A percentile compares a stretch with the other conserved stretches of the same genome.
Evolutionary conservation across 495 filamentous ascomycete genomes (phyloP).

Genomic region (Clohesyomyces aquaticus): DNA sequence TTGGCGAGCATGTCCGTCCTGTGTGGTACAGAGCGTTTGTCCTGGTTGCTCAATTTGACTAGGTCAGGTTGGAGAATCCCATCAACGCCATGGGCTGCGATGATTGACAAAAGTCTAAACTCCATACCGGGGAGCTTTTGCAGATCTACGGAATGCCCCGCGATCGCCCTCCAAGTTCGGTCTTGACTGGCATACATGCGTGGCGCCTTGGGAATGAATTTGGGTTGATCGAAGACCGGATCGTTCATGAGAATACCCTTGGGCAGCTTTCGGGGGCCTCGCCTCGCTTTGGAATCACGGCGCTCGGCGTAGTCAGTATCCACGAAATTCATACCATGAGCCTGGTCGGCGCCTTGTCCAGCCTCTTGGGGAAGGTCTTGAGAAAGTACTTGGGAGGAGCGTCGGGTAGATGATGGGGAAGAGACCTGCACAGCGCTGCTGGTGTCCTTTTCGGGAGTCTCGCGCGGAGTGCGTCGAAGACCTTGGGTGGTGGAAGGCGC

Average conservation of each 20-base stretch:
- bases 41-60: constrained; percentile 75
- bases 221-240: constrained; percentile 19
- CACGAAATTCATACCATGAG: neutral
- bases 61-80: constrained; percentile 83
- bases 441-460: too few species aligned
- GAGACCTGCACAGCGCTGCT: too few species aligned
- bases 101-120: constrained; percentile 77
- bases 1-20: constrained; percentile 73
- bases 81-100: constrained; percentile 68
- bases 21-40: constrained; percentile 84
- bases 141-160: constrained; percentile 78
- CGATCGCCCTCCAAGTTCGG: constrained; percentile 74
- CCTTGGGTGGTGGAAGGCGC: too few species aligned
- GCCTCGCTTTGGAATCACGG: neutral
- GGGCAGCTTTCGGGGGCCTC: constrained; percentile 13
- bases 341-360: neutral
- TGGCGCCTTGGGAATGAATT: constrained; percentile 32
- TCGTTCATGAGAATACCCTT: neutral
- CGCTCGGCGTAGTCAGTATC: neutral
- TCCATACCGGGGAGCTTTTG: constrained; percentile 67
- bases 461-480: too few species aligned
- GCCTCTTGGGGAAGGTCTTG: neutral
- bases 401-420: too few species aligned
- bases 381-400: too few species aligned
- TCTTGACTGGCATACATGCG: constrained; percentile 64